Evolutionary conservation across 225 moss, liverwort and hornwort genomes (phyloP).

Genomic region (Lunularia cruciata): DNA sequence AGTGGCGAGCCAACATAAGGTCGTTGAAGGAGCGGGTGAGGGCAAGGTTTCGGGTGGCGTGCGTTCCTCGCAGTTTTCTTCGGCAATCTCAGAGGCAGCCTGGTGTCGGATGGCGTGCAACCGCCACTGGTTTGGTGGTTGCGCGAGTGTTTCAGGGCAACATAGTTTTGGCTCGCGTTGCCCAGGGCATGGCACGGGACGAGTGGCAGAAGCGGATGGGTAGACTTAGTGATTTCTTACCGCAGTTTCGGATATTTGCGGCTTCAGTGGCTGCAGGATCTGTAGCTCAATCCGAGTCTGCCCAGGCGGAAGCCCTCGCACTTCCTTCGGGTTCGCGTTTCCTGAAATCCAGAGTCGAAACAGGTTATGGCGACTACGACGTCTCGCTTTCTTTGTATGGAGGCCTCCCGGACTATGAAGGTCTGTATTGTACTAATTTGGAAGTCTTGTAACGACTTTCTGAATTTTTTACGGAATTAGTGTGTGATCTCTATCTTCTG

Average conservation of each 20-base stretch:
- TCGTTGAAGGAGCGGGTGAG: slow-evolving; percentile 61
- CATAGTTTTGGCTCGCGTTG: slow-evolving; percentile 71
- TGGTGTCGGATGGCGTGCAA: slow-evolving; percentile 69
- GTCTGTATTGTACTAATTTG: slow-evolving; percentile 9
- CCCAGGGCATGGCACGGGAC: slow-evolving; percentile 66
- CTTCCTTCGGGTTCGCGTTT: slow-evolving; percentile 14
- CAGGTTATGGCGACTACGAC: slow-evolving; percentile 35
- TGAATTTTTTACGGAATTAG: too few species aligned
- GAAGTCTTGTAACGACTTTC: background rate
- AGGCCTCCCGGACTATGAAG: slow-evolving; percentile 36
- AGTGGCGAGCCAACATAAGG: slow-evolving; percentile 64
- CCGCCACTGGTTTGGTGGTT: slow-evolving; percentile 81
- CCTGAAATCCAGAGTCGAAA: background rate
- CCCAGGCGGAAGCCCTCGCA: slow-evolving; percentile 53
- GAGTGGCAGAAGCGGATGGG: slow-evolving; percentile 76
- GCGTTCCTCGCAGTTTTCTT: slow-evolving; percentile 51
- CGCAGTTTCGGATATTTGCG: slow-evolving; percentile 45
- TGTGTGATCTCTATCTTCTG: too few species aligned
- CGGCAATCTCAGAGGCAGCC: slow-evolving; percentile 58
- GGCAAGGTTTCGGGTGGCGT: slow-evolving; percentile 71
- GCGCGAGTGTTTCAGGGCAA: slow-evolving; percentile 94
- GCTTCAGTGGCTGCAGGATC: slow-evolving; percentile 49
- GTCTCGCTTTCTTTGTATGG: slow-evolving; percentile 40
- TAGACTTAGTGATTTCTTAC: slow-evolving; percentile 54
- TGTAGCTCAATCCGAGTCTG: slow-evolving; percentile 37